phyloP scores from a whole-genome alignment of 1,139 yeast genomes.

The Yamadazyma atmosphaerica region DNA sequence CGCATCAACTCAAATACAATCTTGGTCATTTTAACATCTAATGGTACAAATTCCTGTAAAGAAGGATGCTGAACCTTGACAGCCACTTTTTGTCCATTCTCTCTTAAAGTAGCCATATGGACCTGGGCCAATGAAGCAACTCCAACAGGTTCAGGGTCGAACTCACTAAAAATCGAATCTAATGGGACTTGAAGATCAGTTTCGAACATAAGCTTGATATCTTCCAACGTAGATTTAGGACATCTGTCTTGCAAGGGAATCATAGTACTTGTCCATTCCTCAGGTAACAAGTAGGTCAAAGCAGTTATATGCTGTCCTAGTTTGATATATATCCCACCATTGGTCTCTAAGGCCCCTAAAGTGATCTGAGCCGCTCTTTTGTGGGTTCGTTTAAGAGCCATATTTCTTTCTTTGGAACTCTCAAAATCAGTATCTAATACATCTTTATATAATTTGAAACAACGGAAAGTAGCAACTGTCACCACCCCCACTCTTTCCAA shows the following conservation, averaged over 20 bases:
- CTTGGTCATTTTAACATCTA: conserved; percentile 78
- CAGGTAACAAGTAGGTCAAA: conserved; percentile 84
- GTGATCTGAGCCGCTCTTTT: conserved; percentile 77
- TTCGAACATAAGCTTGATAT: conserved; percentile 63
- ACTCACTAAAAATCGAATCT: conserved; percentile 65
- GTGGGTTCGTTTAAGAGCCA: conserved; percentile 62
- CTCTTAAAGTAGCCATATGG: conserved; percentile 68
- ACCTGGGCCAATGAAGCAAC: conserved; percentile 97
- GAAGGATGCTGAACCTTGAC: conserved; percentile 95
- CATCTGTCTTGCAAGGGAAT: conserved; percentile 89
- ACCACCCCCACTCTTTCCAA: conserved; percentile 63
- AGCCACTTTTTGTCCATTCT: conserved; percentile 74
- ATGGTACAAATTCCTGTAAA: conserved; percentile 81
- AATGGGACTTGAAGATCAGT: conserved; percentile 65
- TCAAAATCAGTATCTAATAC: conserved; percentile 50
- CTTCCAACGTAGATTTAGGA: conserved; percentile 75
- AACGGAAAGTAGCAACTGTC: conserved; percentile 58
- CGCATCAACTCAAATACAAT: conserved; percentile 74
- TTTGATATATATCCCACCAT: conserved; percentile 93
- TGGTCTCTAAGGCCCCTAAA: conserved; percentile 71
- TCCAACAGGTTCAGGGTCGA: conserved; percentile 79
- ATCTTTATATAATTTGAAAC: conserved; percentile 64
- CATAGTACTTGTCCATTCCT: conserved; percentile 96
- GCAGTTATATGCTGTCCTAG: conserved; percentile 94
- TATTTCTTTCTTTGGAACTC: conserved; percentile 47